Percentiles rank a stretch among this genome's conserved stretches.
Conservation (phyloP, 805 yeast species). For the Lachancea fermentati region DNA sequence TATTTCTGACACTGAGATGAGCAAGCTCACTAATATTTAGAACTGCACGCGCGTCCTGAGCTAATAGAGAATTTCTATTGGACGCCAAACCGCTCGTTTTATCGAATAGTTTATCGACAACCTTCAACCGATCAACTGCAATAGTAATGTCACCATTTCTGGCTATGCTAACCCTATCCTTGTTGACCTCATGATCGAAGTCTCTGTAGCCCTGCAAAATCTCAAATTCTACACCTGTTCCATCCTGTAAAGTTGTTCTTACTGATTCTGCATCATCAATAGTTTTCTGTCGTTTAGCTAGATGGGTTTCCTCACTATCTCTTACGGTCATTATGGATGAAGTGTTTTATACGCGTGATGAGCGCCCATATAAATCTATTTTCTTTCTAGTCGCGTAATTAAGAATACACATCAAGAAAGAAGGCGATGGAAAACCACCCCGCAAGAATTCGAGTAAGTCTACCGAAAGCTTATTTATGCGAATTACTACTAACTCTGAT, state of each 20-base stretch:
- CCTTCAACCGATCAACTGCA: slow-evolving; percentile 40
- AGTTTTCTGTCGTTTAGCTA: no score
- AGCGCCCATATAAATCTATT: no score
- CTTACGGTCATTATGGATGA: no score
- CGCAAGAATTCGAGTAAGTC: slow-evolving; percentile 3
- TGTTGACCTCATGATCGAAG: slow-evolving; percentile 24
- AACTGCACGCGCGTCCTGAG: slow-evolving; percentile 62
- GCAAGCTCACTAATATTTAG: slow-evolving; percentile 56
- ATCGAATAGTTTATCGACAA: slow-evolving; percentile 44
- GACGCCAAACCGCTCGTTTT: slow-evolving; percentile 35
- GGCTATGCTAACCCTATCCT: slow-evolving; percentile 46
- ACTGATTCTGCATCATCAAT: background rate
- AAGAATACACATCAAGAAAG: background rate
- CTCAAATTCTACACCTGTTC: slow-evolving; percentile 20
- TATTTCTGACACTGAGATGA: slow-evolving; percentile 55
- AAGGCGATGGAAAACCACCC: background rate
- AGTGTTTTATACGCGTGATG: no score
- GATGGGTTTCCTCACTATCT: no score
- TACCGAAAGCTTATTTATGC: background rate
- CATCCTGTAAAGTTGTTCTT: background rate
- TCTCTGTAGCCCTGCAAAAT: slow-evolving; percentile 32
- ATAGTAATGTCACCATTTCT: slow-evolving; percentile 52
- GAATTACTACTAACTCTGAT: background rate
- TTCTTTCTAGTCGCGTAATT: no score
- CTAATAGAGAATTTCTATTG: slow-evolving; percentile 39